Evolutionary conservation across 2,329 filamentous ascomycete genomes (phyloP), one percentile per base, ranked within the genome.

Genomic region (Nemania serpens): DNA sequence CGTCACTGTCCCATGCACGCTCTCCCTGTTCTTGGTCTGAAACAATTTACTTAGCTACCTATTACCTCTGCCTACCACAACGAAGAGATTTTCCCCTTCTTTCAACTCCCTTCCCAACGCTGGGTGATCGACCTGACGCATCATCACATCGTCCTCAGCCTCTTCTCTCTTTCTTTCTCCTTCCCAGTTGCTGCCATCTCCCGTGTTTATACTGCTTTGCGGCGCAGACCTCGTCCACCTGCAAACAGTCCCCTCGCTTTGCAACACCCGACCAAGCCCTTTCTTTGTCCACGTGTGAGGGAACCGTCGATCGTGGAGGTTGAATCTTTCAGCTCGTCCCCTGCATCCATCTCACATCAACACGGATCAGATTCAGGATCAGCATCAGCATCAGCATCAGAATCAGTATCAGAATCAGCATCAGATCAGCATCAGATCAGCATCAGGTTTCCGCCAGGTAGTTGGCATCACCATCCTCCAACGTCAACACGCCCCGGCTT

Each of bases 101-200:
- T 61, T 66, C 25, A 66, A 62, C 50, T 66, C 15, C 6, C 42
- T 29, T 22, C 57, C 54, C 55, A 66, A 63, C 59, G 62, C 58
- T 55, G 60, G 63, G 68, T 71, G 68, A 69, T 66, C n/a, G n/a
- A n/a, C n/a, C 64, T 64, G 67, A 70, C 67, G 63, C 57, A 56
- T 62, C 57, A 56, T 62, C 57, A 60, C 55, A 42, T 58, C 51
- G 37, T 50, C 39, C 15, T 39, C 7, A 29, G 25, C 54, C 42
- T 63, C 53, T 50, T 63, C 53, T 50, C 53, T 47, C 33, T 48
- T 59, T 56, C 60, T 37, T 62, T 58, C 59, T 49, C 62, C 63
- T 46, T 56, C 62, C 55, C 45, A 37, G 55, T 55, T 50, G 53
- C 60, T 50, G n/a, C 25, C 22, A 39, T 39, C 36, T 39, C 11